Base-by-base conservation (phyloP, 768 basidiomycete species). In the Leccinum longicurvipes region DNA sequence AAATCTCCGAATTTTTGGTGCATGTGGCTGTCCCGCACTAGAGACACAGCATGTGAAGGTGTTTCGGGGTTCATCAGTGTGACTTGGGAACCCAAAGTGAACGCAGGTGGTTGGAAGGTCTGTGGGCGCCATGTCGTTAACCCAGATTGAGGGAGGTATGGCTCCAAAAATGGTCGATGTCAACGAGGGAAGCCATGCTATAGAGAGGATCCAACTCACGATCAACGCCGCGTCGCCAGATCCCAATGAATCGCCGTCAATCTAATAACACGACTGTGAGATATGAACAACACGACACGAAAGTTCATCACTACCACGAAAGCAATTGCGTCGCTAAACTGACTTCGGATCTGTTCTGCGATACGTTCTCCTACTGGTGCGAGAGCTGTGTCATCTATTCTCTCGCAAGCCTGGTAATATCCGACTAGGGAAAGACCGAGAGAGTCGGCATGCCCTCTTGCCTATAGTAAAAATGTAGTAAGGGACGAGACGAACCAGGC, bases 361-460 rank as follows among this genome's bases (percentile, higher is more conserved):
- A 90, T 79, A 50, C 76, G 79, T 67, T 87, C 86, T 9, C 87
- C 85, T 11, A 87, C 82, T 0, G 84, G 83, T 27, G 80, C 82
- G 4, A 92, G 73, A 4, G 80, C 73, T 2, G 74, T 76, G 53
- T 89, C 85, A 32, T 84, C 82, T 41, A 86, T 44, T 45, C 81
- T 74, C 61, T 87, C 85, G 47, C 80, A 83, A 2, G 86, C 89
- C 64, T 91, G 86, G 63, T 91, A 91, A 62, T 87, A 89, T 1
- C 87, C 88, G 4, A 90, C 86, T 1, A 91, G 65, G 48, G 72
- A 73, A 53, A 86, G 65, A 6, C 75, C 74, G 36, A 72, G 67
- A n/a, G 79, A 76, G 31, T 78, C 78, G 7, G 87, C 86, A 57
- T 88, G 76, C 59, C 79, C 77, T 46, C 67, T 74, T 36, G 83